Percentiles rank a stretch among this genome's conserved stretches.
Conservation (phyloP, 768 basidiomycete species). For the Boletus huronensis region DNA sequence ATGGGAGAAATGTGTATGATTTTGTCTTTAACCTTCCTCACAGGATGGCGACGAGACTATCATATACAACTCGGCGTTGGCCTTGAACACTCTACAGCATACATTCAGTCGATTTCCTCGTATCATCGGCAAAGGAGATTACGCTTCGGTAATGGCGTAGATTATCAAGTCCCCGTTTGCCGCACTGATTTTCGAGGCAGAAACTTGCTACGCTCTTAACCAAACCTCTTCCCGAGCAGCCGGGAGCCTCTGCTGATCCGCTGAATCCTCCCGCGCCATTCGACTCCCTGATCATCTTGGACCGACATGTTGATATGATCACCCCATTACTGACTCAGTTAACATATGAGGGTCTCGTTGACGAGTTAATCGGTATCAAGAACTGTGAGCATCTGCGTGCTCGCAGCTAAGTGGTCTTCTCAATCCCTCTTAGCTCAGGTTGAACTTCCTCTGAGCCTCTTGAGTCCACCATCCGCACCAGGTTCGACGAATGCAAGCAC, state of each 20-base stretch:
- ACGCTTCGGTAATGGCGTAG: slow-evolving; percentile 55
- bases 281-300: slow-evolving; percentile 85
- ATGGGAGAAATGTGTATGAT: not conserved
- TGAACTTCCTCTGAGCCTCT: slow-evolving; percentile 70
- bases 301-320: slow-evolving; percentile 91
- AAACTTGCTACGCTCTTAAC: slow-evolving; percentile 71
- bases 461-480: slow-evolving; percentile 53
- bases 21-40: not conserved
- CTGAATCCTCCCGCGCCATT: slow-evolving; percentile 55
- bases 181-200: slow-evolving; percentile 39
- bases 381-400: slow-evolving; percentile 61
- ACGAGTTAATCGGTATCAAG: slow-evolving; percentile 86
- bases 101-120: slow-evolving; percentile 89
- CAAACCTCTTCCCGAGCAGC: slow-evolving; percentile 49
- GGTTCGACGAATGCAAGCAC: slow-evolving; percentile 37
- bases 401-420: not conserved
- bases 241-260: slow-evolving; percentile 37
- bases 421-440: slow-evolving; percentile 55
- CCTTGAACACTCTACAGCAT: slow-evolving; percentile 77
- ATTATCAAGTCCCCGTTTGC: not conserved
- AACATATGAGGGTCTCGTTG: slow-evolving; percentile 94
- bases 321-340: slow-evolving; percentile 93
- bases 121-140: slow-evolving; percentile 90
- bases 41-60: slow-evolving; percentile 93
- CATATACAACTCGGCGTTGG: slow-evolving; percentile 85